Evolutionary conservation across 2,329 filamentous ascomycete species (phyloP).

Genomic region (Fusarium coffeatum): DNA sequence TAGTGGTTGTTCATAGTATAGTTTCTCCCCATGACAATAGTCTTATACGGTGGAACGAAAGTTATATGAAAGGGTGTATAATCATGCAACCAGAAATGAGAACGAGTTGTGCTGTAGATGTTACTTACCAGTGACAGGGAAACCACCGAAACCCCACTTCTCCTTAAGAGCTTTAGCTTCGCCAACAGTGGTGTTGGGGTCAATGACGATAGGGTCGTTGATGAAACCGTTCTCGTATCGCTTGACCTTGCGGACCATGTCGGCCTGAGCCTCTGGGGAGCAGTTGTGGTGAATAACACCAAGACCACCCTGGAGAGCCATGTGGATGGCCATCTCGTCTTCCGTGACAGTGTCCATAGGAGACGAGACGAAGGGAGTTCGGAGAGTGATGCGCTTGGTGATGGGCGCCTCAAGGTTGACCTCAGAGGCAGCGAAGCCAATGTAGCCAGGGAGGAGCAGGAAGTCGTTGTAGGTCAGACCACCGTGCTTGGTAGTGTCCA

Average conservation of each 20-base stretch:
- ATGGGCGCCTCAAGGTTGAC: constrained; percentile 90
- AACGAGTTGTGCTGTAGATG: constrained; percentile 26
- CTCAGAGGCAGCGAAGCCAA: constrained; percentile 93
- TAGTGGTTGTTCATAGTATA: constrained; percentile 51
- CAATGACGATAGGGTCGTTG: constrained; percentile 92
- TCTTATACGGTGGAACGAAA: constrained; percentile 99
- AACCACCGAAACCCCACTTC: constrained; percentile 98
- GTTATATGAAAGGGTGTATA: constrained; percentile 88
- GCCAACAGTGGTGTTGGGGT: constrained; percentile 85
- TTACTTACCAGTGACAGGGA: constrained; percentile 94
- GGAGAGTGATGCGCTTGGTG: constrained; percentile 94
- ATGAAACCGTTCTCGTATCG: constrained; percentile 99
- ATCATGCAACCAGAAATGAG: constrained; percentile 69
- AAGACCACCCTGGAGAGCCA: constrained; percentile 86
- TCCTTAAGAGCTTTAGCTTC: constrained; percentile 94
- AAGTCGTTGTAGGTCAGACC: constrained; percentile 99
- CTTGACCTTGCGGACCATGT: constrained; percentile 99
- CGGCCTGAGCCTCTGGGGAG: constrained; percentile 94
- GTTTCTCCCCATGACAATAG: constrained; percentile 80
- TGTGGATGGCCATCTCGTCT: constrained; percentile 99
- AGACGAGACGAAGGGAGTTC: constrained; percentile 96
- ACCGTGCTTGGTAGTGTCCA: constrained; percentile 91
- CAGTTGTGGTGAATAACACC: constrained; percentile 99
- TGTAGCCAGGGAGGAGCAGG: constrained; percentile 94
- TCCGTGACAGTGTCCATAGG: constrained; percentile 99